Evolutionary conservation across 2,329 filamentous ascomycete species (phyloP), one percentile per base, ranked within the genome.

Genomic region (Teratosphaeria gauchensis): DNA sequence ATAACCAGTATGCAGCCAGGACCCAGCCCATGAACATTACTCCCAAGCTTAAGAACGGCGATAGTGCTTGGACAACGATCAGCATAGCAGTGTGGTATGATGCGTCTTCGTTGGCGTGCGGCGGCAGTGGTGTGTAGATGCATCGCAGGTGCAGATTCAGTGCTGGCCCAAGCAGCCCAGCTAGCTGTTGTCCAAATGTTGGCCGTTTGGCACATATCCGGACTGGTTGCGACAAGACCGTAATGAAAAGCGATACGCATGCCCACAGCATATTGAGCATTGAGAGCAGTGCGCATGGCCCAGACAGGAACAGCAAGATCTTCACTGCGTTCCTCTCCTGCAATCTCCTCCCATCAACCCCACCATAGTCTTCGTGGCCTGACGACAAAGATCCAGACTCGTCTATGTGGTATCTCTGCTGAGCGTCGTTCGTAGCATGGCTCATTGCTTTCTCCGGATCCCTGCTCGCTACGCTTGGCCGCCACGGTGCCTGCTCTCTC

Each of bases 1-100:
- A 61, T 56, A 84, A 72, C 84, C 83, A 86, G 72, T 85, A 86
- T 21, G 76, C 79, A 1, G 81, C 83, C 0, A 82, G 77, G 0
- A 81, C 79, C 83, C 83, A 86, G 5, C 80, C 77, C 1, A 80
- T 78, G 14, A 84, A 69, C 21, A 82, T 77, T 53, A 85, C 75
- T 42, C 78, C 81, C 11, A 84, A 70, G 56, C 81, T 82, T 54
- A 84, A 70, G 46, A 85, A 66, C 1, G 83, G 82, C 3, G 82
- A 82, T 30, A 83, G 70, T 1, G 83, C 64, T 61, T 83, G 77
- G 54, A 85, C 76, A 56, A 78, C 62, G 8, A 84, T 70, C 16
- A 85, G 74, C 68, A 76, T 74, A 2, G 72, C 65, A 3, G 74
- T 63, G 54, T 70, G 71, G 64, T 74, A 75, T 53, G 69, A 69